Base-by-base conservation (phyloP, 2,329 filamentous ascomycete genomes). In the Ceratocystis papillata region DNA sequence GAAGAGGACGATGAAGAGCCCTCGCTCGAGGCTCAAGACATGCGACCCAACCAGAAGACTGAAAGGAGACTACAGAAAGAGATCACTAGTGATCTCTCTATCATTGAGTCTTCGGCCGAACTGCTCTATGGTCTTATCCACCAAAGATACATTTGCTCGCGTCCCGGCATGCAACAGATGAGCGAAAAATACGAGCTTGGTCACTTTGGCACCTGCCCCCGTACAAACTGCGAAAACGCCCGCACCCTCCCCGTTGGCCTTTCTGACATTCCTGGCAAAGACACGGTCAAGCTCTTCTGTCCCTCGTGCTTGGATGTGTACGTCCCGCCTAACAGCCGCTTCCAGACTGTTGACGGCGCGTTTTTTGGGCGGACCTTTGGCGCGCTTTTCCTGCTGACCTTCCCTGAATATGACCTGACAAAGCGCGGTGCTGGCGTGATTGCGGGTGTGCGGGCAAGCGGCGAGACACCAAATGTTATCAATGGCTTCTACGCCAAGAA, bases 361-460 rank as follows among this genome's bases (percentile, higher is more conserved):
- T 99, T 97, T 79, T 99, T 99, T 73, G 94, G 94, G 61, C 93
- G 94, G 65, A 99, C 94, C 0, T 99, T 99, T 75, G 92, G 92
- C 69, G 91, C 91, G 59, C 85, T 99, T 68, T 99, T 99, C 79
- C 90, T 99, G 75, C 93, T 99, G 80, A 99, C 93, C 48, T 99
- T 97, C 76, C 93, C 94, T 45, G 94, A 99, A 74, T 88, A 96
- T 73, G 91, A 96, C 71, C 85, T 97, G 68, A 87, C 86, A 41
- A 87, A 88, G 72, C 85, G 85, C 71, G 86, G 86, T 66, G 78
- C 80, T 65, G 82, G 87, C 62, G 77, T 81, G n/a, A 77, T 87
- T 66, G 70, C 69, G n/a, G 68, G 69, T 25, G 67, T 75, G 76
- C 69, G 71, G 70, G 44, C 64, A 15, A 15, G 25, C 28, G 64